These are phyloP conservation scores for Hemisphaericaspora xylofermentans DNA, from an alignment of 1,139 yeast species.

Conservation along the genomic window DNA sequence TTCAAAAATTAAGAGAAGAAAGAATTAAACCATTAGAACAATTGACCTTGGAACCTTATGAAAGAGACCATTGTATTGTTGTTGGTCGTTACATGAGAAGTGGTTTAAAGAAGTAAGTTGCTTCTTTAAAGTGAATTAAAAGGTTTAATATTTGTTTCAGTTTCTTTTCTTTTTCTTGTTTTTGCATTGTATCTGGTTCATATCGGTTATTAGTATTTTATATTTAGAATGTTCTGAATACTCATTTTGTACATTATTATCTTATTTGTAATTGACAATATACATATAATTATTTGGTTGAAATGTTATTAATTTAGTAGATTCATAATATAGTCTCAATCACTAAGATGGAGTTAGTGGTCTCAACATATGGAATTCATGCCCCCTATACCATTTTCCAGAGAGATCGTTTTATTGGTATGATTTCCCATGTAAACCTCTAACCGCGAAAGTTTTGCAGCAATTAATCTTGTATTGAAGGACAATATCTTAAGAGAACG, in stretches of 20 bases:
- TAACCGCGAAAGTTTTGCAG: too few species aligned
- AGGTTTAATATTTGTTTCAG: too few species aligned
- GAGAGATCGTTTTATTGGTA: too few species aligned
- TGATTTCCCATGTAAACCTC: too few species aligned
- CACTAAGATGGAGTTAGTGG: too few species aligned
- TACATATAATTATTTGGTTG: neutral
- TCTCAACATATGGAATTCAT: too few species aligned
- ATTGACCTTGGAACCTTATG: slow-evolving; percentile 97
- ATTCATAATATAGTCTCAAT: too few species aligned
- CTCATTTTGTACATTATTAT: slow-evolving; percentile 1
- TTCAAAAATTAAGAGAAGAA: slow-evolving; percentile 97
- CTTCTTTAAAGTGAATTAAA: too few species aligned
- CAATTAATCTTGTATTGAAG: too few species aligned
- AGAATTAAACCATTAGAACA: slow-evolving; percentile 98
- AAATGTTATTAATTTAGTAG: neutral
- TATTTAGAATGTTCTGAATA: neutral
- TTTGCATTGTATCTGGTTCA: slow-evolving; percentile 1
- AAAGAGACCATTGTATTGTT: slow-evolving; percentile 99
- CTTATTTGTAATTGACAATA: slow-evolving; percentile 1
- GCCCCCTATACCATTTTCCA: too few species aligned
- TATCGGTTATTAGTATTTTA: neutral
- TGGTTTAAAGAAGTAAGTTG: slow-evolving; percentile 55
- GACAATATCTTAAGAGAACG: too few species aligned
- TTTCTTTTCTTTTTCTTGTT: neutral
- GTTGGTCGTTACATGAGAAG: slow-evolving; percentile 96